Evolutionary conservation across 306 rosid species (phyloP), one percentile per base, ranked within the genome.

Genomic region (Trifolium pratense): DNA sequence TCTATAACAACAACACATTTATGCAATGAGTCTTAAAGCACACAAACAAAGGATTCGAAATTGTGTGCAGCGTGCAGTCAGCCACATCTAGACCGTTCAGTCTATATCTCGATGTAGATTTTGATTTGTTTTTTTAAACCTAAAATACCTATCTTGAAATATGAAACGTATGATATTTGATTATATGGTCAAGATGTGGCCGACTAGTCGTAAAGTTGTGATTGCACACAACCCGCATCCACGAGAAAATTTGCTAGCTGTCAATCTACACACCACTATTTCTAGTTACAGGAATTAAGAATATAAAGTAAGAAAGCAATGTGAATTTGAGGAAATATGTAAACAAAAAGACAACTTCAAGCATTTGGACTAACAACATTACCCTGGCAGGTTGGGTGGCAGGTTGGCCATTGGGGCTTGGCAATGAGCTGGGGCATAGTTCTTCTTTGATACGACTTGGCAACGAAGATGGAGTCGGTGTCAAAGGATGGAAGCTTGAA

Each of bases 301-400:
- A 75, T 1, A 56, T 23, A 49, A 57, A 43, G 46, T 13, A 32
- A 53, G 78, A 58, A 68, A 68, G 69, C 51, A 76, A 32, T 3
- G 36, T 17, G 5, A 7, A 32, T 25, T 20, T 29, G 68, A 52
- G 60, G 31, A 68, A 16, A 55, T n/a, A 51, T 32, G 21, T 2
- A 58, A 32, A 53, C 16, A 52, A 78, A 66, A 66, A 20, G 75
- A 49, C 49, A 46, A 48, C 6, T 56, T 56, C 9, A 17, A 46
- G 36, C 34, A 36, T 4, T 43, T 66, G 56, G 52, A 5, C 48
- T 67, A 77, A 61, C 17, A 71, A 6, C 39, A 58, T 78, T 89
- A 94, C 98, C 90, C 91, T 91, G 39, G 94, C 89, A 83, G 96
- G 88, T 78, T 89, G 97, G 78, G 90, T 91, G 39, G 94, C 89